phyloP scores from a whole-genome alignment of 805 yeast species.

The Sugiyamaella floridensis region DNA sequence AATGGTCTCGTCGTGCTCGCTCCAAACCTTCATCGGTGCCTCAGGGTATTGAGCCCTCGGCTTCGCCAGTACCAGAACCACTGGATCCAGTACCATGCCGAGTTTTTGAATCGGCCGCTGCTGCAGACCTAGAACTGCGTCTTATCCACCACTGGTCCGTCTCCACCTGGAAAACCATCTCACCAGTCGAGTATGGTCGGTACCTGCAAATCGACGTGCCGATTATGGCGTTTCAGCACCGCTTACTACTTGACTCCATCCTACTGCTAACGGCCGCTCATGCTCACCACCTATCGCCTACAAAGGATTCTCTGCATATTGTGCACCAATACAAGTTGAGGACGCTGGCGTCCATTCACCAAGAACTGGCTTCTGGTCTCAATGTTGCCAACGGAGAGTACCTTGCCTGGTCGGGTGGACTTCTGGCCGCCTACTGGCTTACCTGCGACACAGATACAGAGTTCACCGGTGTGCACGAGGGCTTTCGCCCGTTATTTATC shows the following conservation, averaged over 20 bases:
- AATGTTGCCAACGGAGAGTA: neutral
- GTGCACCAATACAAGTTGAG: slow-evolving; percentile 2
- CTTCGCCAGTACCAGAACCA: neutral
- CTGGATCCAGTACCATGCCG: neutral
- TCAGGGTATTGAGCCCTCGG: neutral
- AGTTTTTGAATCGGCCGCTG: neutral
- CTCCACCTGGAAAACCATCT: slow-evolving; percentile 3
- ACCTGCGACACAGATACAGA: slow-evolving; percentile 7
- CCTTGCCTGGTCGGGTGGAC: slow-evolving; percentile 6
- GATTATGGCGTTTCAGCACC: neutral
- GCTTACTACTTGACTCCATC: slow-evolving; percentile 3
- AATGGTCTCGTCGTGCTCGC: slow-evolving; percentile 2
- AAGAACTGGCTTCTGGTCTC: neutral
- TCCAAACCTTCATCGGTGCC: neutral
- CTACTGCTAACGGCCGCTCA: slow-evolving; percentile 6
- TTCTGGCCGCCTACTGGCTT: slow-evolving; percentile 5
- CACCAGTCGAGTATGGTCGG: neutral
- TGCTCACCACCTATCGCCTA: neutral
- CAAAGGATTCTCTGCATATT: neutral
- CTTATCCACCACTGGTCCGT: slow-evolving; percentile 6
- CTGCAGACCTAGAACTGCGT: neutral
- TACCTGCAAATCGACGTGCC: slow-evolving; percentile 3
- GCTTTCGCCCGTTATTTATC: slow-evolving; percentile 5
- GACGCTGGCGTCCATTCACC: slow-evolving; percentile 3
- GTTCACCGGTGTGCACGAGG: slow-evolving; percentile 4